Evolutionary conservation across 805 yeast species (phyloP), one percentile per base, ranked within the genome.

Genomic region (Sungouiozyma intestinalis): DNA sequence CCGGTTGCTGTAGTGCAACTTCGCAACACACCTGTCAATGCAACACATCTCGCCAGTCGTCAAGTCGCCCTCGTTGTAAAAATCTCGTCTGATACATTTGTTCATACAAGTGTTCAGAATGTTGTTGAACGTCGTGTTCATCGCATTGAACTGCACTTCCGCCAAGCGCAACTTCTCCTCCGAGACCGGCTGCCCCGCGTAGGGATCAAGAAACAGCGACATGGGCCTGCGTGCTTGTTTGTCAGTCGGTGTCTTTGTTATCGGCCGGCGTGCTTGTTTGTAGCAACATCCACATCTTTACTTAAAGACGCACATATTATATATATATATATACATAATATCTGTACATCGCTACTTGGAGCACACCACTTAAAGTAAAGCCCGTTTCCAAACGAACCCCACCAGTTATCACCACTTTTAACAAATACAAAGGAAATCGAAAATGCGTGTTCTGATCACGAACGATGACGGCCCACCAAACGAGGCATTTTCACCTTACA

Each of bases 391-490:
- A n/a, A n/a, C n/a, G n/a, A n/a, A n/a, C n/a, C n/a, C 9, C 8
- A 17, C 39, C 13, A 17, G 13, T 31, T 16, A 24, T 16, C 35
- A 29, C n/a, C 27, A 14, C 27, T 29, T 38, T 16, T 17, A 15
- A 27, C 3, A 16, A 6, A 13, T 11, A 37, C 7, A 7, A 11
- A 24, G 11, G 11, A 14, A 19, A 17, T 15, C 11, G 20, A 42
- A 38, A 16, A 73, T 74, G 79, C 74, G 69, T 45, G 68, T 74
- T 11, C 62, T 74, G 39, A 52, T 92, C 35, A 90, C 97, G 9
- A 90, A 90, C 62, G 98, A 90, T 62, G 98, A 90, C 57, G 98
- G 98, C 33, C 97, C 97, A 1, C 81, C 92, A 47, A 77, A 81
- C 52, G 85, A 77, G 48, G 63, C 71, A 38, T 69, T 77, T 7